A percentile compares a stretch with the other conserved stretches of the same genome.
These are phyloP conservation scores for Microascus cirrosus DNA, from an alignment of 2,329 filamentous ascomycete species.

Conservation along the genomic window DNA sequence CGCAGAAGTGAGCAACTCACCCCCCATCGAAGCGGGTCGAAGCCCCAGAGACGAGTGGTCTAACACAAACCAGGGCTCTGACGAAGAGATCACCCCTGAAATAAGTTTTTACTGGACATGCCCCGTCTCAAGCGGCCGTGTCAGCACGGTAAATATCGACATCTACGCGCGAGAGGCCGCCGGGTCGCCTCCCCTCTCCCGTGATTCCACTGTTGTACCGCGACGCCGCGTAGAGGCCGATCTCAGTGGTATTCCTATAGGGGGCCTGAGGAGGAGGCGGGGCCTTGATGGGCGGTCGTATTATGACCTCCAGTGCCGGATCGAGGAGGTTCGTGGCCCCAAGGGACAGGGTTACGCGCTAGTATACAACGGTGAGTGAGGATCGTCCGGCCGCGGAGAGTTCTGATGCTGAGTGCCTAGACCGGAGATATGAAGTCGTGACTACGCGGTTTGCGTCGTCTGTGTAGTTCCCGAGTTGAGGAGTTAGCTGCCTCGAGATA, in stretches of 20 bases:
- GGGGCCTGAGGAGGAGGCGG: slow-evolving; percentile 17
- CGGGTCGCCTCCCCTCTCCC: slow-evolving; percentile 18
- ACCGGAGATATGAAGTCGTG: no score
- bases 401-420: no score
- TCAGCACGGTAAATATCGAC: slow-evolving; percentile 20
- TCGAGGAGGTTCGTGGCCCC: slow-evolving; percentile 29
- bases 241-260: slow-evolving; percentile 26
- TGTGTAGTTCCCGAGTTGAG: no score
- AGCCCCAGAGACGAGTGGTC: background rate
- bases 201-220: slow-evolving; percentile 22
- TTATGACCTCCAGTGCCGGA: slow-evolving; percentile 25
- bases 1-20: slow-evolving; percentile 18
- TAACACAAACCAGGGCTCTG: background rate
- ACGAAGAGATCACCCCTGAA: slow-evolving; percentile 20
- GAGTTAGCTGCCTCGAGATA: no score
- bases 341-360: slow-evolving; percentile 30
- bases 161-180: slow-evolving; percentile 22
- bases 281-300: slow-evolving; percentile 25
- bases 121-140: slow-evolving; percentile 19
- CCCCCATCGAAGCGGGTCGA: no score
- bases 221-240: slow-evolving; percentile 27
- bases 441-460: no score
- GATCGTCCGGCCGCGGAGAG: no score
- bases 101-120: slow-evolving; percentile 19
- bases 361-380: slow-evolving; percentile 25